Evolutionary conservation across 345 rosid species (phyloP), one percentile per base, ranked within the genome.

Genomic region (Bretschneidera sinensis): DNA sequence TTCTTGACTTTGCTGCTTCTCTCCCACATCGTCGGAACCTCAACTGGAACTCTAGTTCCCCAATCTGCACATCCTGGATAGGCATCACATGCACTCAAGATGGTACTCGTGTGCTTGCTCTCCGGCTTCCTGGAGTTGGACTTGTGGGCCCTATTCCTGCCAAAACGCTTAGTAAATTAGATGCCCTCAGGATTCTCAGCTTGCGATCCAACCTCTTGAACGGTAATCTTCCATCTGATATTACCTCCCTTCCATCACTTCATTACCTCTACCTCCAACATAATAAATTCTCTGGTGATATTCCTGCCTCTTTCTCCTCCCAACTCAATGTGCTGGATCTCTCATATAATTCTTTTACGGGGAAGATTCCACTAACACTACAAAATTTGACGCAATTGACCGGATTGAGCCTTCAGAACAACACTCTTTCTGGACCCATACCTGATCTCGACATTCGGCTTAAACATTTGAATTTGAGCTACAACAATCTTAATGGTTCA

Each of bases 81-180:
- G 98, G 98, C 10, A 79, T 92, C 64, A 54, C 51, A 33, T 89
- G 98, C 76, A 71, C 72, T 33, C 19, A 11, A 17, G 59, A 62
- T 67, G 57, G 71, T 54, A 31, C 70, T 58, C 74, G 71, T 19
- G 91, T 92, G 69, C 57, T 67, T 16, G 67, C 74, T 60, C 81
- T 92, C 21, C 91, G 82, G 24, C 78, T 87, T 21, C 98, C 98
- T 21, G 97, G 79, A 18, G 60, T 56, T 73, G 96, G 95, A n/a
- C 87, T 92, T 7, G 57, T 76, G 17, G 86, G 98, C 18, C 21
- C 55, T 31, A 80, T 92, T 54, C 98, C 97, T 15, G 47, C 79
- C 19, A 76, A 72, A 62, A 87, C 83, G 16, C 75, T 92, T 14
- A 95, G 95, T 55, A 89, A 84, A 74, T 80, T 92, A 59, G 85